Percentiles rank a stretch among this genome's conserved stretches.
Conservation (phyloP, 495 filamentous ascomycete genomes). For the Collariella sp. region DNA sequence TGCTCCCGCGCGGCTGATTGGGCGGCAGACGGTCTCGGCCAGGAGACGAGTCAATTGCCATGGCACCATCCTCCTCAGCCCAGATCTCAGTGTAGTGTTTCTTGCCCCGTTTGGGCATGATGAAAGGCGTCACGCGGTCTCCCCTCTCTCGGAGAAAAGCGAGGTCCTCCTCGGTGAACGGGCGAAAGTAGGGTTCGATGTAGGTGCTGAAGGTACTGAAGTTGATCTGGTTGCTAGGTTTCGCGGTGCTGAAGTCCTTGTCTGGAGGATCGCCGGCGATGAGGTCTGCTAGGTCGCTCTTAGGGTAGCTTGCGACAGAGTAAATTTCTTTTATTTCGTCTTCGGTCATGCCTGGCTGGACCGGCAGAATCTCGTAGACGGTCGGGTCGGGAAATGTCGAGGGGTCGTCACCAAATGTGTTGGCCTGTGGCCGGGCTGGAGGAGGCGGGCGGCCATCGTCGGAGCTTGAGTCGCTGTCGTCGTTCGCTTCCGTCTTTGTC, state of each 20-base stretch:
- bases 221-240: conserved; percentile 87
- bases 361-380: conserved; percentile 80
- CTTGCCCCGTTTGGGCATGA: conserved; percentile 79
- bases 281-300: conserved; percentile 67
- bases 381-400: conserved; percentile 89
- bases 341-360: conserved; percentile 63
- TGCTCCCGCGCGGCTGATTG: conserved; percentile 74
- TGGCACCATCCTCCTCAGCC: conserved; percentile 82
- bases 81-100: conserved; percentile 81
- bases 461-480: conserved; percentile 50
- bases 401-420: conserved; percentile 86
- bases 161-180: conserved; percentile 87
- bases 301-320: conserved; percentile 75
- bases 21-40: conserved; percentile 57
- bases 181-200: conserved; percentile 83
- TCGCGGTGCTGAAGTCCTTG: conserved; percentile 88
- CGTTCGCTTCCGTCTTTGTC: conserved; percentile 39
- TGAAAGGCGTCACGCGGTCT: conserved; percentile 71
- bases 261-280: conserved; percentile 86
- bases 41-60: conserved; percentile 54
- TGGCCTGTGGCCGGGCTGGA: conserved; percentile 59
- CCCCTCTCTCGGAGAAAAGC: conserved; percentile 86
- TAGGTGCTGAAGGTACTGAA: conserved; percentile 82
- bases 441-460: conserved; percentile 72
- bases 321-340: conserved; percentile 79